Evolutionary conservation across 2,329 filamentous ascomycete species (phyloP).

Genomic region (Aureobasidium lini): DNA sequence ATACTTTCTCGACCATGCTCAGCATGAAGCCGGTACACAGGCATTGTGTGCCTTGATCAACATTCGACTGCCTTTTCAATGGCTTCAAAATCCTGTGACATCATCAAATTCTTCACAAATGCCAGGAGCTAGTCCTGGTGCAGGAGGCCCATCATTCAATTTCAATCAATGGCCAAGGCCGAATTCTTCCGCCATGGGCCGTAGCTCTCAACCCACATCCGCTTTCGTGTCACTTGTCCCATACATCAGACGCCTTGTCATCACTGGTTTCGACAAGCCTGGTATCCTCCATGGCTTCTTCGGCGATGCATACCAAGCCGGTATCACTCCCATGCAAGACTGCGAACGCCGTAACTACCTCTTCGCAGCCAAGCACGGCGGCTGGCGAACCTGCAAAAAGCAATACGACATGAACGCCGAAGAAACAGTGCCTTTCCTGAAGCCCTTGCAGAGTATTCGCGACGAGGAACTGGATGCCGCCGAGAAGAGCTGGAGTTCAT

Average conservation of each 20-base stretch:
- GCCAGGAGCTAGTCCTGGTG: neutral
- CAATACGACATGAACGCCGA: slow-evolving; percentile 73
- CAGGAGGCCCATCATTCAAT: slow-evolving; percentile 20
- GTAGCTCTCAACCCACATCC: slow-evolving; percentile 23
- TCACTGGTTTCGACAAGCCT: slow-evolving; percentile 82
- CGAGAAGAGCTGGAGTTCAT: slow-evolving; percentile 84
- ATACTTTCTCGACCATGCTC: slow-evolving; percentile 87
- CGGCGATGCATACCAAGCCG: slow-evolving; percentile 80
- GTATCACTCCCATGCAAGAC: slow-evolving; percentile 76
- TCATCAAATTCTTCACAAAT: slow-evolving; percentile 26
- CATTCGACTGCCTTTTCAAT: slow-evolving; percentile 83
- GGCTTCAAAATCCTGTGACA: slow-evolving; percentile 43
- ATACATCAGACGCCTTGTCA: slow-evolving; percentile 82
- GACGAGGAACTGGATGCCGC: slow-evolving; percentile 76
- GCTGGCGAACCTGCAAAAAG: slow-evolving; percentile 81
- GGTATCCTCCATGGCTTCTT: slow-evolving; percentile 92
- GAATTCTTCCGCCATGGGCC: slow-evolving; percentile 32
- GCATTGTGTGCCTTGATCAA: slow-evolving; percentile 86
- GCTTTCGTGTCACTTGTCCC: slow-evolving; percentile 65
- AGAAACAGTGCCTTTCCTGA: slow-evolving; percentile 80
- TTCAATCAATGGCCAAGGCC: slow-evolving; percentile 25
- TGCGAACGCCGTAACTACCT: slow-evolving; percentile 89
- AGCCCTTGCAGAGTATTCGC: slow-evolving; percentile 67
- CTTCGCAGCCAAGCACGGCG: slow-evolving; percentile 87
- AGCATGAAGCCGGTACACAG: slow-evolving; percentile 75